Evolutionary conservation across 306 rosid genomes (phyloP).

Genomic region (Glycine latifolia): DNA sequence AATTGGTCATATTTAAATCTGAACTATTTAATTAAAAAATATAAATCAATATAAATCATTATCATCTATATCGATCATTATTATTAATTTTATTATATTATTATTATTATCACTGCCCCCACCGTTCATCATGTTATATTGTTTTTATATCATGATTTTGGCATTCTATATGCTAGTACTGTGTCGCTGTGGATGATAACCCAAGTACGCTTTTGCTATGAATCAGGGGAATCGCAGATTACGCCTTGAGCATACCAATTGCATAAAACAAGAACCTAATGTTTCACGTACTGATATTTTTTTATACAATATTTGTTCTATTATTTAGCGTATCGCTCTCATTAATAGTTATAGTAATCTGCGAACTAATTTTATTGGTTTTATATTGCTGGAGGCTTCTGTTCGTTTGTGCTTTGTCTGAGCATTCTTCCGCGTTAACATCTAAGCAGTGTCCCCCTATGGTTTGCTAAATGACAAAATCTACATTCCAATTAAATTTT

Average conservation of each 20-base stretch:
- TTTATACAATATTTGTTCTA: slow-evolving; percentile 7
- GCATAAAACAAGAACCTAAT: slow-evolving; percentile 56
- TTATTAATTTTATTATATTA: no score
- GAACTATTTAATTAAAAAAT: no score
- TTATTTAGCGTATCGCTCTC: slow-evolving; percentile 12
- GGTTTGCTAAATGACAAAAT: slow-evolving; percentile 55
- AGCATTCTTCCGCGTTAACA: slow-evolving; percentile 59
- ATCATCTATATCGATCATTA: no score
- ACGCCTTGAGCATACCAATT: slow-evolving; percentile 65
- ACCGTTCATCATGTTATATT: no score
- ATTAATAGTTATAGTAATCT: slow-evolving; percentile 49
- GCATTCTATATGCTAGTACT: slow-evolving; percentile 5
- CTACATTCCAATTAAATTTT: slow-evolving; percentile 52
- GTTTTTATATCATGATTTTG: slow-evolving; percentile 40
- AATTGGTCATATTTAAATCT: no score
- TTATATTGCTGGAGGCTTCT: slow-evolving; percentile 44
- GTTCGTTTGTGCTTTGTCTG: slow-evolving; percentile 52
- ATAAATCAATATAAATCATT: no score
- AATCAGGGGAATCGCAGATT: slow-evolving; percentile 48
- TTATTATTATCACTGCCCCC: no score
- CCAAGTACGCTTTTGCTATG: slow-evolving; percentile 24
- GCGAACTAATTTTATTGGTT: slow-evolving; percentile 40
- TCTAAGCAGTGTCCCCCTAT: slow-evolving; percentile 55
- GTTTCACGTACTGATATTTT: slow-evolving; percentile 53
- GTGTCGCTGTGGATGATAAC: slow-evolving; percentile 31